Base-by-base conservation (phyloP, 768 basidiomycete species). In the Termitomyces sp. region DNA sequence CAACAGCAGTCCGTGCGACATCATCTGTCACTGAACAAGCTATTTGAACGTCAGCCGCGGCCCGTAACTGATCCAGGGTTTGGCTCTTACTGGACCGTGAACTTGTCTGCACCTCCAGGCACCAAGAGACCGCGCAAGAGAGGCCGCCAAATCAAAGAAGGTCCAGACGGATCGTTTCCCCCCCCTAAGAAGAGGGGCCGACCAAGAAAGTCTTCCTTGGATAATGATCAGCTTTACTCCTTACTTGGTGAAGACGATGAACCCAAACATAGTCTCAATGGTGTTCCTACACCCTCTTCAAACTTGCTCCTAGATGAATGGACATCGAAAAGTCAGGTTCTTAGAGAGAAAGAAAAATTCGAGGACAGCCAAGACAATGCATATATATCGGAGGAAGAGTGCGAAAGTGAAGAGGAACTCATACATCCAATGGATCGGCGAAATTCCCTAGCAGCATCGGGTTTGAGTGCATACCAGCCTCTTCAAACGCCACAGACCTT, bases 1-100 rank as follows among this genome's bases (percentile, higher is more conserved):
- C n/a, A n/a, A 39, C 63, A 93, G 91, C 90, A 93, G 91, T 93
- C 91, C 42, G 90, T 93, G 56, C 82, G 91, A 57, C 91, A 93
- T 61, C 91, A 92, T 71, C 78, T 93, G 37, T 92, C 91, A 12
- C 74, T 92, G 51, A 92, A 92, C 71, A 83, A 89, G 36, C 73
- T 93, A 5, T 93, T 93, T 65, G 91, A 93, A 69, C 82, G 89
- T 50, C 88, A 91, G 64, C 86, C 88, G 20, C 82, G 91, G 50
- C 91, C 91, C 8, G 87, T 88, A 10, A 89, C 89, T 32, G 90
- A 92, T 69, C 91, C 91, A 13, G 91, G 91, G 16, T 91, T 91
- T 68, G 91, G 91, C 22, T 92, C 90, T 12, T 92, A 93, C 67
- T 93, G 91, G 91, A 91, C 90, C 36, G 91, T 93, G n/a, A 92